Base-by-base conservation (phyloP, 768 basidiomycete genomes). In the Suillus hirtellus region DNA sequence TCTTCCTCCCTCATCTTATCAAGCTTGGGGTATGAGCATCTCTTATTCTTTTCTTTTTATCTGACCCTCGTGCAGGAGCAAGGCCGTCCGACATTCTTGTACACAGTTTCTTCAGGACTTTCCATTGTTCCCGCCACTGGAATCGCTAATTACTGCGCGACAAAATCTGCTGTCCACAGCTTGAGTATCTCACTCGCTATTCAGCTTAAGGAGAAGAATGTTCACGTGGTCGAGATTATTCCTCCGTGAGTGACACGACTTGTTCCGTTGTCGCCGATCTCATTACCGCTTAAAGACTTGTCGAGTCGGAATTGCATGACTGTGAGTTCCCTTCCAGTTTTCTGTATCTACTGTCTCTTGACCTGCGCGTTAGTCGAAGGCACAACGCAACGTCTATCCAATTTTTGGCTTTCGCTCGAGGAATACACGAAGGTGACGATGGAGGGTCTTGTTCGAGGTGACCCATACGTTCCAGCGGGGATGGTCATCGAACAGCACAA, bases 241-340 rank as follows among this genome's bases (percentile, higher is more conserved):
- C 86, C 86, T 11, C 86, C 87, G 83, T 87, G 62, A 69, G 84
- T 55, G 37, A 56, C n/a, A 11, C 42, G 1, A 14, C 46, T 24
- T 63, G 77, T 12, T 21, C 47, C 11, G 9, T 60, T 11, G 37
- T 50, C 19, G 31, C 27, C 47, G 37, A 12, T 52, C 42, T 59
- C 52, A 34, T 47, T 21, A 50, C 17, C 47, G n/a, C 31, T 11
- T 49, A 14, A 60, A 86, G 85, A 12, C 76, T 87, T 10, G 84
- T 85, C 10, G 86, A 87, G 72, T 86, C 85, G 3, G 86, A 87
- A 67, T 74, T 87, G 37, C 86, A 88, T 67, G 85, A 86, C 65
- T 77, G 85, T 84, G 66, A 66, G 80, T 68, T 4, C 43, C 27
- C n/a, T 54, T 10, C 1, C 3, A 7, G 10, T 3, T 60, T 60